Evolutionary conservation across 2,329 filamentous ascomycete genomes (phyloP), one percentile per base, ranked within the genome.

Genomic region (Curvularia hawaiiensis): DNA sequence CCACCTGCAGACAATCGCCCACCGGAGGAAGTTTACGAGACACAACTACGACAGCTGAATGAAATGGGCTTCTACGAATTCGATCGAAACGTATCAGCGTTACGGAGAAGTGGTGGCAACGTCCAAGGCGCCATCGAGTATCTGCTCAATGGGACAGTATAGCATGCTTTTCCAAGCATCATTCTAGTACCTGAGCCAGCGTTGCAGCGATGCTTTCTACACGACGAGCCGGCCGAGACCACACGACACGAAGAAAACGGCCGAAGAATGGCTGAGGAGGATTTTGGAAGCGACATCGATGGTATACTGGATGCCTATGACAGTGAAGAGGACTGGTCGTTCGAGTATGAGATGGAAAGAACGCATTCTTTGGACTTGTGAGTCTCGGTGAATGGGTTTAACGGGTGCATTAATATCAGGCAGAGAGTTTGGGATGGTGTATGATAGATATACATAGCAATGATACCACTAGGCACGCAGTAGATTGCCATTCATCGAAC

Each of bases 51-150:
- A 59, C 92, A 98, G 79, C 80, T 99, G 61, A 99, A 99, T 75
- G 95, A 98, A 65, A 99, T 99, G 95, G 95, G 95, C 3, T 99
- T 99, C 79, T 97, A 88, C 74, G 93, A 99, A 73, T 99, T 98
- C 72, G 94, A 99, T 51, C 82, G 90, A 66, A 99, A 99, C 68
- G 87, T 99, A 31, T 88, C 90, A 54, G 95, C 95, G 5, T 79
- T 99, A 70, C 85, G 94, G 76, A 85, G 94, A 69, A 91, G 91
- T 59, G 95, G 95, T 9, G 95, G 95, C 11, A 97, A 91, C 74
- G 95, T 98, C 40, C 92, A 98, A 75, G 95, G 94, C 11, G 95
- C 91, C 5, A 86, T 96, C 52, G 90, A 95, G 78, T 87, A 91
- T 70, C 78, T 96, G 54, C 68, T 83, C 18, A 65, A 62, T 40